These are phyloP conservation scores for Lophiostoma macrostomum DNA, from an alignment of 495 filamentous ascomycete species.

Conservation along the genomic window DNA sequence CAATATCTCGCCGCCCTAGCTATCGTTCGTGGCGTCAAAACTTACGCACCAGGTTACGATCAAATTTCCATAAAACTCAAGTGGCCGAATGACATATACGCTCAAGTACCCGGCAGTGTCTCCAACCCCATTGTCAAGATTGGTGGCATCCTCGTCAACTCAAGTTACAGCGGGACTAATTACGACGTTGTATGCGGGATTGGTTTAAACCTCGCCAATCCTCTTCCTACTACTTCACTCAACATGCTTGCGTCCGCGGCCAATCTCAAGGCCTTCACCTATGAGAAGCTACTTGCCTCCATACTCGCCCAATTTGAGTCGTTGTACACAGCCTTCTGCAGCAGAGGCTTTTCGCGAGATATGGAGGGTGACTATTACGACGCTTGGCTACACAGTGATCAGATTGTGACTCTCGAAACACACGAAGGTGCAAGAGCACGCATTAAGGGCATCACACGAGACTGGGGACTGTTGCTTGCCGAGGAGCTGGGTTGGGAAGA, in stretches of 20 bases:
- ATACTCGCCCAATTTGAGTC: slow-evolving; percentile 77
- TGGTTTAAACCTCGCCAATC: slow-evolving; percentile 85
- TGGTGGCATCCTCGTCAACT: slow-evolving; percentile 90
- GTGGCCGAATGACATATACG: slow-evolving; percentile 97
- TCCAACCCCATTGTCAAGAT: slow-evolving; percentile 68
- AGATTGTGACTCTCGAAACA: slow-evolving; percentile 84
- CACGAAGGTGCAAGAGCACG: slow-evolving; percentile 73
- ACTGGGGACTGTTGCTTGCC: slow-evolving; percentile 80
- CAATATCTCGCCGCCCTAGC: slow-evolving; percentile 91
- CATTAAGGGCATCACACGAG: slow-evolving; percentile 84
- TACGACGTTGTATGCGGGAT: slow-evolving; percentile 89
- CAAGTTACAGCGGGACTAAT: slow-evolving; percentile 68
- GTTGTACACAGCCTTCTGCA: slow-evolving; percentile 70
- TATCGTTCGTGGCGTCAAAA: slow-evolving; percentile 79
- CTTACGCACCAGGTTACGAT: slow-evolving; percentile 72
- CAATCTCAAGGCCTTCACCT: slow-evolving; percentile 54
- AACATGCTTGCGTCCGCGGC: slow-evolving; percentile 55
- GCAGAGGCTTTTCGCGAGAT: slow-evolving; percentile 64
- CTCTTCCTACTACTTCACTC: slow-evolving; percentile 81
- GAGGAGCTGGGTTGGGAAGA: slow-evolving; percentile 77
- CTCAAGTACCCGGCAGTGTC: slow-evolving; percentile 57
- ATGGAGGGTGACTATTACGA: slow-evolving; percentile 80
- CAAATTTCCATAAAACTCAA: slow-evolving; percentile 80
- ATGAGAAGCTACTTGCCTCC: slow-evolving; percentile 80
- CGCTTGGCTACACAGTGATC: slow-evolving; percentile 85